These are phyloP conservation scores for Dipsacomyces acuminosporus DNA, from an alignment of 371 early-diverging fungal species.

Conservation along the genomic window DNA sequence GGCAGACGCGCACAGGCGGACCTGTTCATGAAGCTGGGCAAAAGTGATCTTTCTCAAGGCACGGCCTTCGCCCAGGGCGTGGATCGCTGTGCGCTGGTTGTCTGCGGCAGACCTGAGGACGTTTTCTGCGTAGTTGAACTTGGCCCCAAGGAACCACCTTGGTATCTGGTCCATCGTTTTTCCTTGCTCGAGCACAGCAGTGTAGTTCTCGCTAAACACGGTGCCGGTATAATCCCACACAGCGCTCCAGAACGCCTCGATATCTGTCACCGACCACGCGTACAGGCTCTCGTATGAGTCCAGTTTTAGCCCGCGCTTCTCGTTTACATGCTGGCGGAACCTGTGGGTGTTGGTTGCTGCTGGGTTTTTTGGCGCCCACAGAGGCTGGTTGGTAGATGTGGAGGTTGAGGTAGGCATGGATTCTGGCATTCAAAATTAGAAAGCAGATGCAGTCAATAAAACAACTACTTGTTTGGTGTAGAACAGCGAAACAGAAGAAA, in stretches of 20 bases:
- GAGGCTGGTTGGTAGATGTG: conserved; percentile 11
- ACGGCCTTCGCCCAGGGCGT: conserved; percentile 46
- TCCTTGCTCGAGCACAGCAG: conserved; percentile 56
- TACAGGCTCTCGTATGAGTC: conserved; percentile 65
- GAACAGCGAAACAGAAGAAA: too few species aligned
- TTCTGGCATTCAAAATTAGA: too few species aligned
- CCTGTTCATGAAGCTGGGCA: conserved; percentile 67
- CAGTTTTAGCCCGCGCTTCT: conserved; percentile 49
- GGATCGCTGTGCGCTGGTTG: conserved; percentile 14
- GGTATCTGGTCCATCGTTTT: conserved; percentile 80
- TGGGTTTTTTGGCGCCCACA: conserved; percentile 61
- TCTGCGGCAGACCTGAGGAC: conserved; percentile 54
- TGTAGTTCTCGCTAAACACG: conserved; percentile 52
- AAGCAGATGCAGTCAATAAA: too few species aligned
- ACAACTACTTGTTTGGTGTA: too few species aligned
- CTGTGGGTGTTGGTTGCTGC: conserved; percentile 59
- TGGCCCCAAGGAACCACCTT: conserved; percentile 82
- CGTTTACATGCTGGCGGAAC: conserved; percentile 64
- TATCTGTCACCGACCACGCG: conserved; percentile 72
- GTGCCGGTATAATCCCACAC: conserved; percentile 84
- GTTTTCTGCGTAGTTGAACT: conserved; percentile 91
- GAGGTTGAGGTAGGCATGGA: too few species aligned
- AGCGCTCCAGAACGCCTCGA: conserved; percentile 78
- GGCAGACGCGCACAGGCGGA: conserved; percentile 68
- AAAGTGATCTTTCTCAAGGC: conserved; percentile 57